Conservation (phyloP, 2,329 filamentous ascomycete genomes). For the Phaeosphaeriaceae sp. region DNA sequence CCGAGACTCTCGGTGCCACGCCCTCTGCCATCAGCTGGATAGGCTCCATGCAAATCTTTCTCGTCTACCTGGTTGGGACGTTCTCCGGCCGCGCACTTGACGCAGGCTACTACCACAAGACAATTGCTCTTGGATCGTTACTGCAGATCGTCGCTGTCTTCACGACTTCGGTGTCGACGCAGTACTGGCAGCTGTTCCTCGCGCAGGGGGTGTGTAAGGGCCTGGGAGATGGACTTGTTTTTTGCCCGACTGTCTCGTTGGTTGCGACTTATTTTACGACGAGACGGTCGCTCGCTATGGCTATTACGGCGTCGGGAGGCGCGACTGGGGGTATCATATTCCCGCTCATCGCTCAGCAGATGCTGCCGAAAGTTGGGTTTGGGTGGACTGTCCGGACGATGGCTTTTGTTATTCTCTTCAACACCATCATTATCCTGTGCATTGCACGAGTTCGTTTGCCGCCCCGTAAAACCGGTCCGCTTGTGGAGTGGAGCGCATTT, state of each 20-base stretch:
- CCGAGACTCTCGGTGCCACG: constrained; percentile 34
- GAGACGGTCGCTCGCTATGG: constrained; percentile 12
- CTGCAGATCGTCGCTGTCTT: constrained; percentile 55
- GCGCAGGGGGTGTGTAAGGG: constrained; percentile 34
- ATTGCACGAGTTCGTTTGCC: constrained; percentile 29
- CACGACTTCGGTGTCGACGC: constrained; percentile 51
- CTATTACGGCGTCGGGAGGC: constrained; percentile 19
- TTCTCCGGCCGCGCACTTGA: constrained; percentile 56
- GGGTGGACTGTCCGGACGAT: constrained; percentile 66
- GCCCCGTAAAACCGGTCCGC: constrained; percentile 45
- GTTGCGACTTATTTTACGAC: constrained; percentile 42
- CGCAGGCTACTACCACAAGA: constrained; percentile 54
- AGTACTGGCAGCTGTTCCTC: constrained; percentile 53
- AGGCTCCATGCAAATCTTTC: constrained; percentile 56
- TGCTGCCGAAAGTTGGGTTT: constrained; percentile 48
- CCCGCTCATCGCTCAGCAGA: constrained; percentile 15
- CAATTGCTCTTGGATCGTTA: constrained; percentile 47
- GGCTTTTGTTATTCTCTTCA: constrained; percentile 45
- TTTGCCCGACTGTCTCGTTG: constrained; percentile 23
- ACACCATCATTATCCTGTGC: constrained; percentile 2
- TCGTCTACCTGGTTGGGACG: constrained; percentile 54
- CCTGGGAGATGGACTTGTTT: constrained; percentile 30
- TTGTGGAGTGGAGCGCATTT: constrained; percentile 48
- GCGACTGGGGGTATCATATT: constrained; percentile 23
- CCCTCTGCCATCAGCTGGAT: constrained; percentile 59